These are phyloP conservation scores for Colletotrichum incanum DNA, from an alignment of 2,329 filamentous ascomycete species.

Conservation along the genomic window DNA sequence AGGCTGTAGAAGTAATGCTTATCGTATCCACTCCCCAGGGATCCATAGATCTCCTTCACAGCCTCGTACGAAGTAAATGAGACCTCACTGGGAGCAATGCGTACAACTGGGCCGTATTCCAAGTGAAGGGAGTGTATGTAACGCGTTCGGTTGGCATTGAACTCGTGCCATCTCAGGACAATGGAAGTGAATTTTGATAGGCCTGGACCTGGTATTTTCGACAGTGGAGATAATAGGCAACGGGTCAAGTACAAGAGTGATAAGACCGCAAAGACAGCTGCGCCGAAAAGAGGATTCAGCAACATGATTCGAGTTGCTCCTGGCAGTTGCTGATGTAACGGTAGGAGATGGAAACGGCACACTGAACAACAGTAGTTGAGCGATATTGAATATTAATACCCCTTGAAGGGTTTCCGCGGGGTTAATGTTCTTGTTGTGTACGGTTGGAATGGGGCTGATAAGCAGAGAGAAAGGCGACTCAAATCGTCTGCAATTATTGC, in stretches of 20 bases:
- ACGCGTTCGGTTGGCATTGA: constrained; percentile 66
- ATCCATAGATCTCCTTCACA: constrained; percentile 75
- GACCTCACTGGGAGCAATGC: constrained; percentile 71
- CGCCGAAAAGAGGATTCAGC: constrained; percentile 39
- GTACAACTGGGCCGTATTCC: constrained; percentile 71
- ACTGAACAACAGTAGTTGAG: background rate
- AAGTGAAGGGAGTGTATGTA: constrained; percentile 72
- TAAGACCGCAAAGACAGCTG: constrained; percentile 18
- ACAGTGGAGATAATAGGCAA: constrained; percentile 55
- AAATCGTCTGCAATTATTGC: background rate
- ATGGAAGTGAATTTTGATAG: constrained; percentile 66
- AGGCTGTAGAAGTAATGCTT: constrained; percentile 76
- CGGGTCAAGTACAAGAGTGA: constrained; percentile 31
- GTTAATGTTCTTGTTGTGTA: background rate
- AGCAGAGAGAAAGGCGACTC: constrained; percentile 14
- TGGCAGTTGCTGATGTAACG: background rate
- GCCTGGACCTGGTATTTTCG: constrained; percentile 64
- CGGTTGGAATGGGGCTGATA: constrained; percentile 30
- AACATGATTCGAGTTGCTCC: constrained; percentile 37
- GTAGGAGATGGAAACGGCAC: background rate
- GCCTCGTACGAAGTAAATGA: constrained; percentile 71
- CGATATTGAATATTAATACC: constrained; percentile 12
- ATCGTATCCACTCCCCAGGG: constrained; percentile 74
- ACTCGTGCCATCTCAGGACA: constrained; percentile 70
- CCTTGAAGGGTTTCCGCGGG: constrained; percentile 10